Evolutionary conservation across 345 rosid species (phyloP), one percentile per base, ranked within the genome.

Genomic region (Lepidium aucheri): DNA sequence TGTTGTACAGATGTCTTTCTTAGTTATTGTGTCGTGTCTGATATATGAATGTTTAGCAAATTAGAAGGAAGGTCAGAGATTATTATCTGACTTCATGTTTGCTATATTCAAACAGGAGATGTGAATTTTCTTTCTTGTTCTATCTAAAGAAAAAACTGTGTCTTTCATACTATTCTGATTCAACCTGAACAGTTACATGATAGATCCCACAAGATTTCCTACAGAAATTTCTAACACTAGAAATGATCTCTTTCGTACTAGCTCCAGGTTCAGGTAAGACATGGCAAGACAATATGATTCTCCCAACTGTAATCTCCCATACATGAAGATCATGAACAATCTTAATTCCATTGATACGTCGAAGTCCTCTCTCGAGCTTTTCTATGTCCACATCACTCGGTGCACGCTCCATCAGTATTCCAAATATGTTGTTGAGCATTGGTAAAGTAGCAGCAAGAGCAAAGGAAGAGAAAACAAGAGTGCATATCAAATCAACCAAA

Each of bases 131-230:
- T 20, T 20, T 20, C 1, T 20, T 20, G 22, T 20, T 20, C 22
- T 20, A 20, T 20, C 22, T 20, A n/a, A n/a, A n/a, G n/a, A n/a
- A n/a, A n/a, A n/a, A n/a, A n/a, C n/a, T n/a, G n/a, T 20, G 11
- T 41, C 6, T 18, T 67, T 59, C 8, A 1, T 22, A 20, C 68
- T 76, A 70, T 22, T 69, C 67, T 53, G 76, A 51, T 80, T 92
- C 98, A 69, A 89, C 82, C 62, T 92, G 95, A 16, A 89, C 57
- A 0, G 95, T 89, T 71, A 85, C 82, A 76, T 85, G 96, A 55
- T 70, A 77, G 74, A 92, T 84, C 71, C 80, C 80, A 65, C 74
- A 67, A 34, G 67, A 72, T 50, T 65, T 80, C 63, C 74, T 79
- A 69, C 90, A 87, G 76, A 81, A 83, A 41, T 80, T 78, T 77